phyloP scores from a whole-genome alignment of 1,139 yeast genomes.

The Pichia sp. region DNA sequence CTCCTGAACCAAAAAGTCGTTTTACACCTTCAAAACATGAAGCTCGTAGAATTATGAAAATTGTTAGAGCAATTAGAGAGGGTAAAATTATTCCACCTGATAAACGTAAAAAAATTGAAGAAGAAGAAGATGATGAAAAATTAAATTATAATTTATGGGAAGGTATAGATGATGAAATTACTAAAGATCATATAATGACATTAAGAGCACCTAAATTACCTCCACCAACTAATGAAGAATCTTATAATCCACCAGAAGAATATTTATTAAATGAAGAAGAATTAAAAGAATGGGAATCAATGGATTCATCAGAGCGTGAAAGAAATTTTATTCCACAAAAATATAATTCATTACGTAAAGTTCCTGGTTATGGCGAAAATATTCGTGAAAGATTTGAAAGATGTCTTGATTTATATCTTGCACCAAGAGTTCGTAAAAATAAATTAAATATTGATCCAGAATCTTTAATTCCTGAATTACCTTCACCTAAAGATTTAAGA shows the following conservation, averaged over 20 bases:
- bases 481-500: constrained; percentile 91
- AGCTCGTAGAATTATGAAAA: constrained; percentile 93
- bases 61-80: constrained; percentile 91
- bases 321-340: constrained; percentile 78
- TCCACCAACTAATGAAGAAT: constrained; percentile 95
- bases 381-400: constrained; percentile 91
- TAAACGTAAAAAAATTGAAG: constrained; percentile 43
- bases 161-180: constrained; percentile 52
- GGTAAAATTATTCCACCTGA: constrained; percentile 84
- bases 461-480: constrained; percentile 89
- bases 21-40: constrained; percentile 95
- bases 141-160: constrained; percentile 80
- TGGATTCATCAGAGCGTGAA: constrained; percentile 74
- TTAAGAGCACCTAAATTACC: constrained; percentile 91
- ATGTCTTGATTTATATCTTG: constrained; percentile 85
- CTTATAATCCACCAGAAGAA: constrained; percentile 97
- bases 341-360: constrained; percentile 75
- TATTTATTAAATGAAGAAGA: constrained; percentile 79
- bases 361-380: constrained; percentile 84
- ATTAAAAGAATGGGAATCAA: constrained; percentile 59
- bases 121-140: constrained; percentile 37
- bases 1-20: constrained; percentile 95
- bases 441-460: constrained; percentile 94
- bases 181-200: constrained; percentile 72
- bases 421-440: constrained; percentile 92